Evolutionary conservation across 83 land plant genomes (phyloP), one percentile per base, ranked within the genome.

Genomic region (Isoetes engelmannii): DNA sequence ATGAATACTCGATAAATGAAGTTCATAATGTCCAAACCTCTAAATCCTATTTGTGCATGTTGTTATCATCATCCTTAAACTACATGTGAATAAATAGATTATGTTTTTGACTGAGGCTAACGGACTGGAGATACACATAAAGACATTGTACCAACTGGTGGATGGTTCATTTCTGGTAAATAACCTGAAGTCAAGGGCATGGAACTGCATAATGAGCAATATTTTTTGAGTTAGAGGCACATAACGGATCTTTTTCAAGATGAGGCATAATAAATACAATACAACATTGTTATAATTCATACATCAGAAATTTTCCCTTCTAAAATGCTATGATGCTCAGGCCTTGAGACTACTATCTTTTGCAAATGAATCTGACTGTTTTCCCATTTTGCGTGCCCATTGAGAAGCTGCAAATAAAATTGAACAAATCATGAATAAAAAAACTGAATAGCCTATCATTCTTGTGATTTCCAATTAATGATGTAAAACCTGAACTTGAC

Each of bases 61-160:
- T 92, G 41, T 28, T 55, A 75, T 93, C 96, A 77, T 90, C 92
- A 69, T 84, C 87, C 48, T 92, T 73, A 47, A 93, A 80, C 76
- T 93, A 92, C 61, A 93, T 83, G 47, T 85, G 74, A 51, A 93
- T 79, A 67, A 93, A 93, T 69, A 93, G 76, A 69, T 93, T 93
- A 60, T 88, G 85, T 75, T 90, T 93, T 48, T 87, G 75, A 59
- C 90, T 93, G 55, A 93, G 76, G 68, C 80, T 90, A n/a, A 90
- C 88, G 54, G 84, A 77, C 76, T 82, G 74, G 46, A 96, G 98
- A 78, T 93, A 93, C 19, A 90, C 79, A 80, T 88, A 93, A 28
- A 93, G 84, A 67, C 81, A 86, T 68, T 93, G 98, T 65, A 93
- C 65, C 61, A 87, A 84, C 79, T 90, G 92, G 85, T 72, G 73